Percentiles rank a stretch among this genome's conserved stretches.
Conservation (phyloP, 305 asterid species). For the Andrographis paniculata region DNA sequence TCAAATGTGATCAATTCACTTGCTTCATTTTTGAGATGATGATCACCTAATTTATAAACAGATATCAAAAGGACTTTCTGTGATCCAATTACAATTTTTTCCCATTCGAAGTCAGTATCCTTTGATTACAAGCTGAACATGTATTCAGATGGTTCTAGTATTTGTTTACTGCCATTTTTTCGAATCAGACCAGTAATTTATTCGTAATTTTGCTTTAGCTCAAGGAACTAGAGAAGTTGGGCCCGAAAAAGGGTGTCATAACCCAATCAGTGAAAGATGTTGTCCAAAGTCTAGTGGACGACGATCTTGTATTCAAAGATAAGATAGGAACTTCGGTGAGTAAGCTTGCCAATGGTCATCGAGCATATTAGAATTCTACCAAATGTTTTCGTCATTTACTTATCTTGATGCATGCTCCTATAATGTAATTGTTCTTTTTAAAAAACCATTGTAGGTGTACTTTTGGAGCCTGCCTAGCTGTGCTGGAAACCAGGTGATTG, state of each 20-base stretch:
- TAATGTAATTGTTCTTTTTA: slow-evolving; percentile 6
- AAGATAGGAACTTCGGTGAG: slow-evolving; percentile 97
- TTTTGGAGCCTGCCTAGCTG: slow-evolving; percentile 99
- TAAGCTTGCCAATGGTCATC: slow-evolving; percentile 21
- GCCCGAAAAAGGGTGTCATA: slow-evolving; percentile 96
- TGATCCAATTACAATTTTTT: not conserved
- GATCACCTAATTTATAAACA: not conserved
- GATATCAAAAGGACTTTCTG: not conserved
- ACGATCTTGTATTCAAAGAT: slow-evolving; percentile 92
- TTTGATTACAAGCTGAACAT: not conserved
- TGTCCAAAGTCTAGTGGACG: slow-evolving; percentile 78
- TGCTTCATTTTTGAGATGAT: not conserved
- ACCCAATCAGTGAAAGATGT: slow-evolving; percentile 92
- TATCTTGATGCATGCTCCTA: slow-evolving; percentile 8
- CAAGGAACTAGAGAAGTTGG: slow-evolving; percentile 86
- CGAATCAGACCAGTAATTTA: not conserved
- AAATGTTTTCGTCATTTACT: slow-evolving; percentile 7
- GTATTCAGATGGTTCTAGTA: not conserved
- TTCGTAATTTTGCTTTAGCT: slow-evolving; percentile 33
- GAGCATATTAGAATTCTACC: not conserved
- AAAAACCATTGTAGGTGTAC: slow-evolving; percentile 54
- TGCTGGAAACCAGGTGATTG: slow-evolving; percentile 90
- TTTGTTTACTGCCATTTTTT: slow-evolving; percentile 8
- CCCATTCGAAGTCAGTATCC: not conserved
- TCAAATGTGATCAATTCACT: not conserved